Evolutionary conservation across 73 alveolate genomes (phyloP).

Genomic region (Paramecium biaurelia): DNA sequence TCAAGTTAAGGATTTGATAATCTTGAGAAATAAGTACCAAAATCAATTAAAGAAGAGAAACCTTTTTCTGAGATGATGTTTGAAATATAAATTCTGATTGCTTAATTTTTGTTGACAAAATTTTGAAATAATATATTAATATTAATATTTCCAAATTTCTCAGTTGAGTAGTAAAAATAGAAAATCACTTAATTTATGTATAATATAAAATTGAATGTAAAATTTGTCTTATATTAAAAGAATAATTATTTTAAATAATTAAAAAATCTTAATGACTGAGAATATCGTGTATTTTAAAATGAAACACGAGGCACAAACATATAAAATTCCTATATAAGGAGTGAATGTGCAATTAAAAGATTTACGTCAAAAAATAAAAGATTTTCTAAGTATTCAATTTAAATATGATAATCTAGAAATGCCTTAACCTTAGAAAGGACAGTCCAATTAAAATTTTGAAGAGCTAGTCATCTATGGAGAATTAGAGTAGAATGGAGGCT

Average conservation of each 20-base stretch:
- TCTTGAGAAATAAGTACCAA: constrained; percentile 17
- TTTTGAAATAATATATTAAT: not conserved
- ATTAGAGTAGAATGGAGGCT: not conserved
- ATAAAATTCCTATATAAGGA: not conserved
- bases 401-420: not conserved
- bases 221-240: not conserved
- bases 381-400: not conserved
- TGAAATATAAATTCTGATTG: not conserved
- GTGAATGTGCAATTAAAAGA: not conserved
- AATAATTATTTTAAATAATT: not conserved
- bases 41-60: constrained; percentile 10
- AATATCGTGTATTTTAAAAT: not conserved
- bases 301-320: not conserved
- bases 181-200: not conserved
- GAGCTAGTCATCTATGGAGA: not conserved
- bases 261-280: constrained; percentile 25
- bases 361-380: constrained; percentile 19
- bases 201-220: not conserved
- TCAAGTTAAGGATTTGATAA: not conserved
- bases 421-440: not conserved
- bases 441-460: not conserved
- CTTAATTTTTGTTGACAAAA: not conserved
- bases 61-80: constrained; percentile 17
- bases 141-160: too few relatives aligned
- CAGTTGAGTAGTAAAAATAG: not conserved